phyloP scores from a whole-genome alignment of 306 rosid species.

The Parietaria judaica region DNA sequence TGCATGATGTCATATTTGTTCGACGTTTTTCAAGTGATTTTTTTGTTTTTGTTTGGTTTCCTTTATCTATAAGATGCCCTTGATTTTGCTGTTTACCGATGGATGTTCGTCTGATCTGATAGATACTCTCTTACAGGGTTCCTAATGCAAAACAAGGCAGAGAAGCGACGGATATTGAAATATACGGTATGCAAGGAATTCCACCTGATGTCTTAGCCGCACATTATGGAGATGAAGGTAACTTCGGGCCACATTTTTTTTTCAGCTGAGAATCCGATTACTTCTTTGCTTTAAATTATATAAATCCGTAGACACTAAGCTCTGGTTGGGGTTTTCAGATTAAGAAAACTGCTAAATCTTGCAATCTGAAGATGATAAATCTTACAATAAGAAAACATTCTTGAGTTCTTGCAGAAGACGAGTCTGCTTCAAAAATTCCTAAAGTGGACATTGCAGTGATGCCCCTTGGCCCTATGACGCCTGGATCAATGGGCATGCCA shows the following conservation, averaged over 20 bases:
- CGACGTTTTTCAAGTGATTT: neutral
- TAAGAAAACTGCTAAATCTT: no score
- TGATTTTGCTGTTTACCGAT: neutral
- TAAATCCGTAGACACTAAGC: neutral
- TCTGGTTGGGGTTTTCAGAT: neutral
- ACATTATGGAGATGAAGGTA: constrained; percentile 97
- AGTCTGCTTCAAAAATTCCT: constrained; percentile 59
- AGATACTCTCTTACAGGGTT: constrained; percentile 42
- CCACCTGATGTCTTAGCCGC: constrained; percentile 86
- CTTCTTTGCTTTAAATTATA: neutral
- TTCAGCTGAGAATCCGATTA: neutral
- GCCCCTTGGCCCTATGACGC: constrained; percentile 54
- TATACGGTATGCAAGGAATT: constrained; percentile 99
- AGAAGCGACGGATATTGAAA: constrained; percentile 89
- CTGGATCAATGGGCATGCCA: constrained; percentile 57
- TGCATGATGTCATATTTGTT: no score
- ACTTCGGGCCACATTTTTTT: neutral
- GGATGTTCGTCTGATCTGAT: constrained; percentile 1
- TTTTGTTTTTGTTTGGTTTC: neutral
- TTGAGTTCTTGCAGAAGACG: constrained; percentile 50
- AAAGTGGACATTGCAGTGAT: constrained; percentile 62
- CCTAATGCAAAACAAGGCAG: constrained; percentile 93
- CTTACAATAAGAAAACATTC: neutral
- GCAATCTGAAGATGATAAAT: no score
- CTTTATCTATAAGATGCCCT: neutral